Conservation (phyloP, 345 rosid species). For the Populus davidiana region DNA sequence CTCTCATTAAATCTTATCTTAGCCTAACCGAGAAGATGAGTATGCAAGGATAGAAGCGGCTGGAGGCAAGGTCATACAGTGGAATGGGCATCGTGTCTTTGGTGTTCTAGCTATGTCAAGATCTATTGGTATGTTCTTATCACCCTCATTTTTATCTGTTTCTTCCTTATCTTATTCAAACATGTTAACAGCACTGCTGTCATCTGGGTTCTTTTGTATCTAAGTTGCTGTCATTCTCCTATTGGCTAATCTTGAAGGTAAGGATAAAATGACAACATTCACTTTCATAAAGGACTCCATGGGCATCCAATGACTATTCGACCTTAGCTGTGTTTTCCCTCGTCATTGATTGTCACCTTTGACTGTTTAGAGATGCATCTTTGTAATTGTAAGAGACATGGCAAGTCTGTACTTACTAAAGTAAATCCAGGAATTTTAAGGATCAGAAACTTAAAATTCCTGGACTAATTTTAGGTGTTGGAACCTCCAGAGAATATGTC, state of each 20-base stretch:
- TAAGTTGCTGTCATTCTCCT: neutral
- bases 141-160: neutral
- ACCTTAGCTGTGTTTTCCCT: neutral
- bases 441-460: neutral
- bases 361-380: neutral
- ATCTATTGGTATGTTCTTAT: conserved; percentile 65
- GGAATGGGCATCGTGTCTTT: conserved; percentile 96
- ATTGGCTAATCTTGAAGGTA: neutral
- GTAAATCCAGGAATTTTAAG: too few species aligned
- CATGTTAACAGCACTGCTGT: neutral
- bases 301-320: neutral
- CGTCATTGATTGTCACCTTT: neutral
- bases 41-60: conserved; percentile 92
- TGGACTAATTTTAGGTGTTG: neutral
- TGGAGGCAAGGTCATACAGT: conserved; percentile 94
- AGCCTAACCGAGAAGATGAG: conserved; percentile 98
- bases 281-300: neutral
- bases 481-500: neutral
- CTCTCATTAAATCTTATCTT: conserved; percentile 16
- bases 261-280: neutral
- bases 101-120: conserved; percentile 99
- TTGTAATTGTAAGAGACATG: neutral
- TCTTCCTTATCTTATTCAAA: neutral
- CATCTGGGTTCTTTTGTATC: neutral
- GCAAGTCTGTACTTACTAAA: neutral